phyloP scores from a whole-genome alignment of 2,329 filamentous ascomycete genomes.

The Fusarium chuoi region DNA sequence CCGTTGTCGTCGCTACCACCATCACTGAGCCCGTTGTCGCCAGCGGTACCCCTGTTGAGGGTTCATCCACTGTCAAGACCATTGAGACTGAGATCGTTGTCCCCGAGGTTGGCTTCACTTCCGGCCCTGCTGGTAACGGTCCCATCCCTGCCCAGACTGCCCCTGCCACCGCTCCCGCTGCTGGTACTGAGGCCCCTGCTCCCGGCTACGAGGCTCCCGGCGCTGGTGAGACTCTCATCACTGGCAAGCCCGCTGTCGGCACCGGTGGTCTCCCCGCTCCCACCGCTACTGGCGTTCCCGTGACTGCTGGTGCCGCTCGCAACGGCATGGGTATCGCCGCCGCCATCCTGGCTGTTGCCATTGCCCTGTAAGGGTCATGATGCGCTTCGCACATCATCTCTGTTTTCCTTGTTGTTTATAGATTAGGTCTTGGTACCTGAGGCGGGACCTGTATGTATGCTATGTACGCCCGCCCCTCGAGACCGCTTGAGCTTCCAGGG shows the following conservation, averaged over 20 bases:
- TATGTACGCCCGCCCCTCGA: slow-evolving; percentile 37
- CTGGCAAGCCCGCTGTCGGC: slow-evolving; percentile 41
- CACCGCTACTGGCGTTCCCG: slow-evolving; percentile 50
- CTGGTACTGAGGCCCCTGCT: slow-evolving; percentile 28
- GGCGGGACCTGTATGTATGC: slow-evolving; percentile 41
- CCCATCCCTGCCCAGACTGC: slow-evolving; percentile 49
- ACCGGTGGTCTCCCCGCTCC: slow-evolving; percentile 50
- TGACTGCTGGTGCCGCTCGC: slow-evolving; percentile 54
- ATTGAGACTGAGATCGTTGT: slow-evolving; percentile 64
- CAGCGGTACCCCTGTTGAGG: slow-evolving; percentile 58
- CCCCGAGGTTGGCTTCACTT: slow-evolving; percentile 63
- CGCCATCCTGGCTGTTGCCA: slow-evolving; percentile 56
- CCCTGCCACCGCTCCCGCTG: slow-evolving; percentile 54
- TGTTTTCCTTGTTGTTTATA: slow-evolving; percentile 43
- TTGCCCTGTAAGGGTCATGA: slow-evolving; percentile 57
- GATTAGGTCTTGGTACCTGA: slow-evolving; percentile 42
- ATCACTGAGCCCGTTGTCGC: slow-evolving; percentile 63
- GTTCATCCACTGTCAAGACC: slow-evolving; percentile 58
- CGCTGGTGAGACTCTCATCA: slow-evolving; percentile 40
- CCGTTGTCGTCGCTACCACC: slow-evolving; percentile 59
- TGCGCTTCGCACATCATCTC: slow-evolving; percentile 32
- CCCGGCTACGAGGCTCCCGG: slow-evolving; percentile 34
- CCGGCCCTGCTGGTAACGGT: slow-evolving; percentile 40
- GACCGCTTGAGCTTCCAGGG: slow-evolving; percentile 29
- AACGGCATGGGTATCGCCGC: slow-evolving; percentile 59